These are phyloP conservation scores for Lagenaria siceraria DNA, from an alignment of 306 rosid species.

Conservation along the genomic window DNA sequence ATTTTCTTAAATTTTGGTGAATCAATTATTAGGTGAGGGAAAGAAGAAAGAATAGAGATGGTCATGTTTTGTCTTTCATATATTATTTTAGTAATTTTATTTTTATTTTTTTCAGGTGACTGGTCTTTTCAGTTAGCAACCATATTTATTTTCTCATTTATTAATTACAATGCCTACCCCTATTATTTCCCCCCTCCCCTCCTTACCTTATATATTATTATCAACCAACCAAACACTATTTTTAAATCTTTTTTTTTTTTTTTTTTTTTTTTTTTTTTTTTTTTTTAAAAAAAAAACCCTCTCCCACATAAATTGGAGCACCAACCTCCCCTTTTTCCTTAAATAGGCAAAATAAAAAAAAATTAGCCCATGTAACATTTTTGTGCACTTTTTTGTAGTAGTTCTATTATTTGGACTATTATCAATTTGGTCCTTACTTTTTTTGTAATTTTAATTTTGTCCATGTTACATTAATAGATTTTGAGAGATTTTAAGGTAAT, in stretches of 20 bases:
- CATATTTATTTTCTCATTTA: neutral
- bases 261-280: no score
- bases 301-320: neutral
- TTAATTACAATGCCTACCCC: neutral
- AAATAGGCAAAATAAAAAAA: neutral
- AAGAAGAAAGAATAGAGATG: neutral
- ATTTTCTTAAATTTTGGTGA: neutral
- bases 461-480: no score
- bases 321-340: neutral
- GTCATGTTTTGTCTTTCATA: constrained; percentile 5
- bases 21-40: neutral
- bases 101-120: neutral
- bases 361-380: neutral
- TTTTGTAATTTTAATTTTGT: neutral
- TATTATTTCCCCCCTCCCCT: neutral
- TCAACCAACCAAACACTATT: neutral
- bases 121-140: neutral
- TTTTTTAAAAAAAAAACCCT: no score
- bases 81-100: neutral
- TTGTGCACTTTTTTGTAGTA: no score
- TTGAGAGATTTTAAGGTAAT: no score
- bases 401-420: neutral
- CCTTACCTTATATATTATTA: neutral
- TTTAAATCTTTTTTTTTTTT: neutral
- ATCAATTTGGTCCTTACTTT: neutral